Conservation (phyloP, 1,284 basidiomycete species). For the Ganoderma boninense region DNA sequence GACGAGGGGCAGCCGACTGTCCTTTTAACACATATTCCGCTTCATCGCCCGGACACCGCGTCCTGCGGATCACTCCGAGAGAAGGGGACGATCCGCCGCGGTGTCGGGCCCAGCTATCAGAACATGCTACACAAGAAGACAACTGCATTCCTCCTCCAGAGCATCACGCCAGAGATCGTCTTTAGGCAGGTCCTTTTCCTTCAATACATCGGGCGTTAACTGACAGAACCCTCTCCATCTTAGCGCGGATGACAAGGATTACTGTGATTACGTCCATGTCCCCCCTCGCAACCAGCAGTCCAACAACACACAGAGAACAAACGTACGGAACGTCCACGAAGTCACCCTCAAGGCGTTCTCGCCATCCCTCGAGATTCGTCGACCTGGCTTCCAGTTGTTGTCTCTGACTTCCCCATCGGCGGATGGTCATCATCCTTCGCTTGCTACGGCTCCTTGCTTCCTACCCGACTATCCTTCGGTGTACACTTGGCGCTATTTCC, state of each 20-base stretch:
- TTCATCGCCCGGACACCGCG: constrained; percentile 74
- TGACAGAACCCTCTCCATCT: constrained; percentile 10
- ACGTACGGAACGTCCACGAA: constrained; percentile 48
- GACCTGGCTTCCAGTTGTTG: constrained; percentile 88
- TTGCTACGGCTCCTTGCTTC: constrained; percentile 57
- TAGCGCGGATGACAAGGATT: constrained; percentile 91
- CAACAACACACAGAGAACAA: not conserved
- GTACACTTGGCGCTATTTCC: constrained; percentile 57
- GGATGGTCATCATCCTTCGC: constrained; percentile 21
- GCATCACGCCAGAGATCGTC: constrained; percentile 69
- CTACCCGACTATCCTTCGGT: constrained; percentile 63
- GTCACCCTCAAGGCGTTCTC: constrained; percentile 88
- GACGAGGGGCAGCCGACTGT: constrained; percentile 53
- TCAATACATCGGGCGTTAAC: not conserved
- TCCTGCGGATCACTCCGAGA: constrained; percentile 83
- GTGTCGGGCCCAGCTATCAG: constrained; percentile 84
- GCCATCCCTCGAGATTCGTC: constrained; percentile 77
- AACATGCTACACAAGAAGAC: constrained; percentile 81
- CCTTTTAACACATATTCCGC: constrained; percentile 85
- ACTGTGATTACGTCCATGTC: constrained; percentile 75
- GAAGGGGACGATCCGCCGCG: constrained; percentile 73
- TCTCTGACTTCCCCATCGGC: constrained; percentile 63
- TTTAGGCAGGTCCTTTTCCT: constrained; percentile 64
- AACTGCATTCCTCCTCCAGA: constrained; percentile 73
- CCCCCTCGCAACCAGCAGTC: constrained; percentile 46